Evolutionary conservation across 768 basidiomycete species (phyloP).

Genomic region (Trametopsis cervina): DNA sequence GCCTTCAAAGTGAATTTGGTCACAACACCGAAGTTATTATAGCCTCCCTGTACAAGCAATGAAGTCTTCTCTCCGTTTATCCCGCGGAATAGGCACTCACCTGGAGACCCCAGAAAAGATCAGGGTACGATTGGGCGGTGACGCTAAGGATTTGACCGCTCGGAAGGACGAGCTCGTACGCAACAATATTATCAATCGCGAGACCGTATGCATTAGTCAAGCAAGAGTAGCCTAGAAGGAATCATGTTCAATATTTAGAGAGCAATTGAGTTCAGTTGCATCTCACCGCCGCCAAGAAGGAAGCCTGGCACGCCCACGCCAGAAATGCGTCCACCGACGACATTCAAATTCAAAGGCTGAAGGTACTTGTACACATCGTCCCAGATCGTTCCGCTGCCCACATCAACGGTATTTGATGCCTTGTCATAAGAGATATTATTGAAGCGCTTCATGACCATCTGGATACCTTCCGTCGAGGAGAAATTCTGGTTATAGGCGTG

Average conservation of each 20-base stretch:
- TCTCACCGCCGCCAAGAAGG: conserved; percentile 45
- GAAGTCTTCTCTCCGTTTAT: conserved; percentile 20
- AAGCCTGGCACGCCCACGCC: conserved; percentile 33
- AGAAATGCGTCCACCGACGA: conserved; percentile 51
- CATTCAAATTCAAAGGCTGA: conserved; percentile 38
- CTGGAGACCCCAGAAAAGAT: conserved; percentile 35
- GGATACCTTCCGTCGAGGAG: conserved; percentile 29
- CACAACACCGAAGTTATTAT: conserved; percentile 63
- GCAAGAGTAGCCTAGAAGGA: conserved; percentile 56
- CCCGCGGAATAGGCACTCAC: background rate
- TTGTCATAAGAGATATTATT: conserved; percentile 18
- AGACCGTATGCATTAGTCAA: conserved; percentile 55
- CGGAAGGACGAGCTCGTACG: conserved; percentile 51
- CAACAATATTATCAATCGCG: conserved; percentile 43
- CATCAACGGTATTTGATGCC: conserved; percentile 13
- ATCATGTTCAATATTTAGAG: background rate
- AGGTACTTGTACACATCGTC: conserved; percentile 58
- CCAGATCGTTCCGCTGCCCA: conserved; percentile 45
- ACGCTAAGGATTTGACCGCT: conserved; percentile 35
- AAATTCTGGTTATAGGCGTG: conserved; percentile 27
- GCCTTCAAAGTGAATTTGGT: conserved; percentile 50
- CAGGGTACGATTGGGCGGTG: conserved; percentile 23
- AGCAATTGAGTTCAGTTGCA: background rate
- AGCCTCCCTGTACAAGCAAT: conserved; percentile 49
- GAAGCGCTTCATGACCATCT: conserved; percentile 27